Evolutionary conservation across 129 eudicot genomes (phyloP), one percentile per base, ranked within the genome.

Genomic region (Helichrysum umbraculigerum): DNA sequence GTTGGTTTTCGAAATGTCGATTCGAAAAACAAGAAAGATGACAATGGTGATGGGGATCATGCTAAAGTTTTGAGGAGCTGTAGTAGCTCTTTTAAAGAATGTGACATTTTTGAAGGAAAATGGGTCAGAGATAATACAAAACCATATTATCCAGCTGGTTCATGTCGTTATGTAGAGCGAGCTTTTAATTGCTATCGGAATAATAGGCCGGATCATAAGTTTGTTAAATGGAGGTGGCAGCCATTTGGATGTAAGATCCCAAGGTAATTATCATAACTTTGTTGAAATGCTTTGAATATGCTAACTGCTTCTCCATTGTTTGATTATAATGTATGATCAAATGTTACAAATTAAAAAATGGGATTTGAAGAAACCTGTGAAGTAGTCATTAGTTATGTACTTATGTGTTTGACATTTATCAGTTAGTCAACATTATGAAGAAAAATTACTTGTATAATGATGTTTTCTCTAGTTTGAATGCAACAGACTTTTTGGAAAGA

Each of bases 181-280:
- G 97, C 84, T 80, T 85, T 94, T 19, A 87, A 94, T 81, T 91
- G 99, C 34, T 82, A 84, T 67, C 88, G 70, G 34, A 94, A 94
- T 77, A 79, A 72, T 63, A 88, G 99, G 83, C 94, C 94, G 7
- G 99, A 91, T 78, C 64, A 68, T 25, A 88, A 70, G 77, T 91
- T 22, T 83, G 78, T 86, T 54, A 91, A 82, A 51, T 95, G 99
- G 99, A 95, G 80, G 69, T 95, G 99, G 99, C 90, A 91, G 90
- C 99, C 99, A 25, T 71, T 84, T 84, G 87, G 84, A 62, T 95
- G 99, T 73, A 80, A 87, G 8, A 86, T 91, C 56, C 99, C 99
- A 19, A 89, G 97, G 99, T 95, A 62, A 85, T 70, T 32, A 56
- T 80, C 56, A 5, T 56, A 22, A 73, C 73, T 66, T 72, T 28